Percentiles rank a stretch among this genome's conserved stretches.
These are phyloP conservation scores for Triticum aestivum DNA, from an alignment of 176 grass and related monocot species.

Conservation along the genomic window DNA sequence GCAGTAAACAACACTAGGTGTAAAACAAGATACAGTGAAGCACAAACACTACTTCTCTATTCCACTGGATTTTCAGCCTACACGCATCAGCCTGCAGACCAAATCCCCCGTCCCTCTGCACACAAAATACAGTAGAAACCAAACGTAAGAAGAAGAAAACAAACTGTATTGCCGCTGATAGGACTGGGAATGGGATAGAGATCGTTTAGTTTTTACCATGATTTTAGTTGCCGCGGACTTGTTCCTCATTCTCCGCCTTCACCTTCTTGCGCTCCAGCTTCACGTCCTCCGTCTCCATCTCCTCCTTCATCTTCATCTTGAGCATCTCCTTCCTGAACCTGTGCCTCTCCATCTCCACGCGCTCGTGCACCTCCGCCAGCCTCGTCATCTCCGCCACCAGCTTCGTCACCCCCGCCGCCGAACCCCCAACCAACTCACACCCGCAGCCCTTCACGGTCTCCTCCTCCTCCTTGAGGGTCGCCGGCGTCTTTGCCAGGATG, in stretches of 20 bases:
- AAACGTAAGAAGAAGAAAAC: not conserved
- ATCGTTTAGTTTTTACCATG: not conserved
- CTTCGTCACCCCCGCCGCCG: constrained; percentile 1
- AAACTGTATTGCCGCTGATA: no score
- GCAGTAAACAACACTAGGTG: no score
- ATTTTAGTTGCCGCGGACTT: not conserved
- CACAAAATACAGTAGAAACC: not conserved
- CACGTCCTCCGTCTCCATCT: constrained; percentile 10
- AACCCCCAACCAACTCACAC: not conserved
- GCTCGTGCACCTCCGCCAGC: constrained; percentile 31
- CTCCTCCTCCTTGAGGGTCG: not conserved
- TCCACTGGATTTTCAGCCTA: no score
- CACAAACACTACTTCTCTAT: no score
- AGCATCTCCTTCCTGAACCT: constrained; percentile 22
- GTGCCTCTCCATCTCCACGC: constrained; percentile 24
- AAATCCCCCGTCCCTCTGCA: no score
- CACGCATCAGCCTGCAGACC: no score
- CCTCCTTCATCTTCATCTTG: not conserved
- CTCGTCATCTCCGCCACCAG: constrained; percentile 21
- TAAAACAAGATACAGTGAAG: no score
- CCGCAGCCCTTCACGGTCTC: not conserved
- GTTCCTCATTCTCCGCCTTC: not conserved
- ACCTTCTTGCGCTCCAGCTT: not conserved
- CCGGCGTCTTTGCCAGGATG: not conserved
- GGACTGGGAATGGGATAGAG: no score